These are phyloP conservation scores for Vachellia collinsii DNA, from an alignment of 306 rosid species.

Conservation along the genomic window DNA sequence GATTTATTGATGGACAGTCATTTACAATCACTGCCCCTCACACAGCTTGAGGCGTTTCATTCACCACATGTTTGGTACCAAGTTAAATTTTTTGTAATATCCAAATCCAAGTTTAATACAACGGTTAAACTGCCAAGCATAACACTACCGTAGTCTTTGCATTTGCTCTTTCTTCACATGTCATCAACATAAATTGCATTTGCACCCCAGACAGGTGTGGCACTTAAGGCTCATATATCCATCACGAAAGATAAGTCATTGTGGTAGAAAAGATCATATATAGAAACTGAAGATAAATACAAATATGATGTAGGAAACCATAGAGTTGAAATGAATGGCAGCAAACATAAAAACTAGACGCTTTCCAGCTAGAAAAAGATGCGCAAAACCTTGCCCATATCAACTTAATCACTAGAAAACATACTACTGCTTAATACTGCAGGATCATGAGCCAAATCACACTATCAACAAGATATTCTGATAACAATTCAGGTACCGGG, in stretches of 20 bases:
- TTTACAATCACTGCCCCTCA: not conserved
- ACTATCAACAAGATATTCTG: constrained; percentile 71
- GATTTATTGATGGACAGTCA: too few species aligned
- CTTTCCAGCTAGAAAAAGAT: constrained; percentile 67
- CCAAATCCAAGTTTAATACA: not conserved
- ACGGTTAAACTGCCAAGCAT: not conserved
- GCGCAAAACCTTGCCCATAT: constrained; percentile 74
- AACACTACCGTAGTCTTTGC: not conserved
- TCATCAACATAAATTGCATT: not conserved
- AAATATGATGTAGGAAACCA: constrained; percentile 55
- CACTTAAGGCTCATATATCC: not conserved
- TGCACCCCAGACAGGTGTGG: not conserved
- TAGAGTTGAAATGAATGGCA: constrained; percentile 63
- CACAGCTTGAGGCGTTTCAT: not conserved
- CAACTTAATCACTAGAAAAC: constrained; percentile 53
- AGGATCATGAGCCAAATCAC: constrained; percentile 61
- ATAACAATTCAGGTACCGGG: constrained; percentile 62
- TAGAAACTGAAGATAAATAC: constrained; percentile 43
- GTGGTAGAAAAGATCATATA: constrained; percentile 47
- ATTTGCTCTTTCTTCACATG: not conserved
- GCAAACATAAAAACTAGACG: constrained; percentile 60
- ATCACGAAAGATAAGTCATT: constrained; percentile 1
- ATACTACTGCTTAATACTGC: constrained; percentile 62
- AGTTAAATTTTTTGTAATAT: not conserved
- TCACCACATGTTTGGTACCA: not conserved